Conservation (phyloP, 1,284 basidiomycete genomes). For the Leccinum subfulvum region DNA sequence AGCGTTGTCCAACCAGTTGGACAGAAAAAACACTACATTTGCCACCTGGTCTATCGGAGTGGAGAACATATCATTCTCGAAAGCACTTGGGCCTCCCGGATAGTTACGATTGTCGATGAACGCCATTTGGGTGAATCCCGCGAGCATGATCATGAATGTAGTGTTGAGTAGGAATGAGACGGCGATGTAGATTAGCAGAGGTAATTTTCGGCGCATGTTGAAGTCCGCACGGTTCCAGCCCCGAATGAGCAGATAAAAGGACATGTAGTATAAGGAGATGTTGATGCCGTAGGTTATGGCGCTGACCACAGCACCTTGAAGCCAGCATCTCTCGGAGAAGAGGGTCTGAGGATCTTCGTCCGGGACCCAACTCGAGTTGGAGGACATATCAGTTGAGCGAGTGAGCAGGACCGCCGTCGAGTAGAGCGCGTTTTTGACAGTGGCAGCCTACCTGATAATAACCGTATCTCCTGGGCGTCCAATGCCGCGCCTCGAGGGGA, state of each 20-base stretch:
- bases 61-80: background rate
- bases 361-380: background rate
- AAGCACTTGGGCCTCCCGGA: background rate
- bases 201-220: background rate
- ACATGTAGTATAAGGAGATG: background rate
- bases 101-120: background rate
- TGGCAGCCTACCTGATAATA: too few species aligned
- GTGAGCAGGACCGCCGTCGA: background rate
- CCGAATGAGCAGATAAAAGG: background rate
- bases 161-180: background rate
- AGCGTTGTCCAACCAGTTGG: background rate
- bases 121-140: background rate
- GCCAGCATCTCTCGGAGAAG: background rate
- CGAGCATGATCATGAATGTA: background rate
- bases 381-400: background rate
- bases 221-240: background rate
- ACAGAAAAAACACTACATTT: background rate
- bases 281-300: background rate
- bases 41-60: background rate
- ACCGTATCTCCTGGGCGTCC: too few species aligned
- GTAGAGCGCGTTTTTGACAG: background rate
- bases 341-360: background rate
- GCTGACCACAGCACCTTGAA: background rate
- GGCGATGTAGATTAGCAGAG: background rate
- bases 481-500: background rate